A percentile compares a stretch with the other conserved stretches of the same genome.
These are phyloP conservation scores for Nymphaea thermarum DNA, from an alignment of 164 flowering plant genomes.

Conservation along the genomic window DNA sequence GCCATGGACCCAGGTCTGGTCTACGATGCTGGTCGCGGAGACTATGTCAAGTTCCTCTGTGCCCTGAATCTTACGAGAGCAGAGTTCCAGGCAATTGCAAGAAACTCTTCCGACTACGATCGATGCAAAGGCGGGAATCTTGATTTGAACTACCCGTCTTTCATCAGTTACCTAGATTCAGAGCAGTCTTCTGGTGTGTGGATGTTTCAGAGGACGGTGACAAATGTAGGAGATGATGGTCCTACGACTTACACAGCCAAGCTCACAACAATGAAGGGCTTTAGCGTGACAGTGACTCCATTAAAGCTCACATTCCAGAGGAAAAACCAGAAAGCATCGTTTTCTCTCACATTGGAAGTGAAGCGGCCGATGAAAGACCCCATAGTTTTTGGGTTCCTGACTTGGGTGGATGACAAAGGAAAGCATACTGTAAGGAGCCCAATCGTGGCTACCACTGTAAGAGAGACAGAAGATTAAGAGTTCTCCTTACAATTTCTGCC, in stretches of 20 bases:
- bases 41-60: conserved; percentile 46
- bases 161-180: conserved; percentile 26
- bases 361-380: neutral
- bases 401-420: conserved; percentile 27
- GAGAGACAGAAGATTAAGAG: too few species aligned
- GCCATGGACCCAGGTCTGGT: conserved; percentile 72
- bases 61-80: conserved; percentile 32
- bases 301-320: conserved; percentile 25
- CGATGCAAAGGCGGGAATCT: conserved; percentile 25
- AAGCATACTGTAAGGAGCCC: conserved; percentile 38
- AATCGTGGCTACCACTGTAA: conserved; percentile 14
- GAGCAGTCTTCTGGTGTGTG: conserved; percentile 11
- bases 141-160: conserved; percentile 69
- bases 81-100: conserved; percentile 33
- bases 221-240: conserved; percentile 37
- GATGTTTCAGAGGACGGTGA: conserved; percentile 36
- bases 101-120: conserved; percentile 7
- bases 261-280: neutral
- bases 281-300: conserved; percentile 32
- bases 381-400: conserved; percentile 14
- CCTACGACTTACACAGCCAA: conserved; percentile 24
- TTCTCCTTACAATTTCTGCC: too few species aligned
- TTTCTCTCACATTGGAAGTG: conserved; percentile 5
- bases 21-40: conserved; percentile 28
- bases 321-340: conserved; percentile 33